These are phyloP conservation scores for Lachancea thermotolerans DNA, from an alignment of 805 yeast genomes.

Conservation along the genomic window DNA sequence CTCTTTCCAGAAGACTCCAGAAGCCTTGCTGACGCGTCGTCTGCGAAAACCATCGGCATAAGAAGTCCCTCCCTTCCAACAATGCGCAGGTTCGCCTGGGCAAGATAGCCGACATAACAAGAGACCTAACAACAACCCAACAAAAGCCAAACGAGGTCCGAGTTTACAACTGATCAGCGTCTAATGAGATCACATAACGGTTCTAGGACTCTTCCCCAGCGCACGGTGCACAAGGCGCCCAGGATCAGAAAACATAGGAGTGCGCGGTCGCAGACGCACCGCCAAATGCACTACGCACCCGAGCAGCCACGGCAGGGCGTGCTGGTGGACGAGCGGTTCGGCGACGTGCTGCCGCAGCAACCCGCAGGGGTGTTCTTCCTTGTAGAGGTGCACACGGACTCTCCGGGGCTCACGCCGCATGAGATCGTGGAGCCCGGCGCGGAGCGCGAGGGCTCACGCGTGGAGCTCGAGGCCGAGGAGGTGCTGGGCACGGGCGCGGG, in stretches of 20 bases:
- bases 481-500: background rate
- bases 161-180: too few relatives aligned
- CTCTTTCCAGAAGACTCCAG: too few relatives aligned
- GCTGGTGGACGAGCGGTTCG: constrained; percentile 5
- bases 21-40: too few relatives aligned
- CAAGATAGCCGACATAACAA: too few relatives aligned
- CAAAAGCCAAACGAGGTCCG: too few relatives aligned
- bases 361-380: constrained; percentile 6
- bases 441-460: constrained; percentile 1
- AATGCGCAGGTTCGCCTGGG: too few relatives aligned
- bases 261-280: background rate
- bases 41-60: too few relatives aligned
- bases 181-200: too few relatives aligned
- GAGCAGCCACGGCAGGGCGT: constrained; percentile 8
- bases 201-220: too few relatives aligned
- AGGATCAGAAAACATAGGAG: background rate
- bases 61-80: too few relatives aligned
- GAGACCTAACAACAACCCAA: too few relatives aligned
- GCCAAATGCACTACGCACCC: constrained; percentile 2
- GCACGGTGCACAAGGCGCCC: constrained; percentile 1
- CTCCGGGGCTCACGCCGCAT: constrained; percentile 4
- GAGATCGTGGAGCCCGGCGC: constrained; percentile 5
- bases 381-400: constrained; percentile 6
- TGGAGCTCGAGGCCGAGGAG: constrained; percentile 7
- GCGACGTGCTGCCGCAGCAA: constrained; percentile 6